Evolutionary conservation across 176 grass and related monocot species (phyloP).

Genomic region (Paspalum vaginatum): DNA sequence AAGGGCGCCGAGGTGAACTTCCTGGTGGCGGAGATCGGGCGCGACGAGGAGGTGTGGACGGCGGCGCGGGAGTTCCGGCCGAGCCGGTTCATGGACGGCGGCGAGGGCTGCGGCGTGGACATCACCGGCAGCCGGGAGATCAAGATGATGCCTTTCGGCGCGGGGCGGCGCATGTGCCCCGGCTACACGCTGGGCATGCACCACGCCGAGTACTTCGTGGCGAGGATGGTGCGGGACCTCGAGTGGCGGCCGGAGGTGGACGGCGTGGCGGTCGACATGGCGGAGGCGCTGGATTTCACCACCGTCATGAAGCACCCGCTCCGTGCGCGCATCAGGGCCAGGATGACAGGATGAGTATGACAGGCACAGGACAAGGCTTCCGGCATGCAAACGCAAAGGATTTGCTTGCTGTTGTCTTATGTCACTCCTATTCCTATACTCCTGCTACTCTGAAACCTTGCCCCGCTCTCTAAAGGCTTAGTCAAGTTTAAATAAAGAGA

Average conservation of each 20-base stretch:
- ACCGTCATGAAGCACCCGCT: conserved; percentile 49
- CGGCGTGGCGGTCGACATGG: conserved; percentile 40
- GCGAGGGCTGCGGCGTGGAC: conserved; percentile 41
- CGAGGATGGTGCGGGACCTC: conserved; percentile 49
- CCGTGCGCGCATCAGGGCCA: conserved; percentile 17
- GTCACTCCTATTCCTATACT: too few relatives aligned
- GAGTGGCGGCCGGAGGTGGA: conserved; percentile 42
- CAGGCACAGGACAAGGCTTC: too few relatives aligned
- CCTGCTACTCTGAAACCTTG: too few relatives aligned
- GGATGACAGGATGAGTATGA: too few relatives aligned
- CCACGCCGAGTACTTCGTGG: conserved; percentile 62
- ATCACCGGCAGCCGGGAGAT: conserved; percentile 60
- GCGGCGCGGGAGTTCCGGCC: conserved; percentile 49
- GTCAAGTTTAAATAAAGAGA: too few relatives aligned
- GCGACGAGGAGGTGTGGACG: conserved; percentile 50
- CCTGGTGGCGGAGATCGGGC: conserved; percentile 43
- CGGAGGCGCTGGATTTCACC: conserved; percentile 38
- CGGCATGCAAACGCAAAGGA: too few relatives aligned
- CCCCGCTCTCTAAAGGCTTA: too few relatives aligned
- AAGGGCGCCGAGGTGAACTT: conserved; percentile 51
- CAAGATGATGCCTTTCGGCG: conserved; percentile 84
- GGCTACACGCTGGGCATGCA: conserved; percentile 44
- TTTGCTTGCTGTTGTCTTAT: too few relatives aligned
- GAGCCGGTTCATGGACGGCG: conserved; percentile 52
- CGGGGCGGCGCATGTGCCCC: conserved; percentile 68